phyloP scores from a whole-genome alignment of 345 rosid species.

The Boechera stricta region DNA sequence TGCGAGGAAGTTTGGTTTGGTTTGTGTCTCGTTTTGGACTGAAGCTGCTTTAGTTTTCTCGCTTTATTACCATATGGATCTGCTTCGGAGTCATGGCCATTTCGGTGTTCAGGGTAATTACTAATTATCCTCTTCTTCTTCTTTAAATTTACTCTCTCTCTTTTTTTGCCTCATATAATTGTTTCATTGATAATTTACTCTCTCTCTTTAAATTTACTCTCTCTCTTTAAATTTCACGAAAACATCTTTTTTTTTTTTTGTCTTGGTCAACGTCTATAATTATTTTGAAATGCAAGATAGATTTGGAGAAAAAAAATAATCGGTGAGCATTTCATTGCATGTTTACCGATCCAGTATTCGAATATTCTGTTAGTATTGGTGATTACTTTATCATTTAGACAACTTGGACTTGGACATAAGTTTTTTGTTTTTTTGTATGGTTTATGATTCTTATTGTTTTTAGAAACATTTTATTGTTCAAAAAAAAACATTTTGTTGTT shows the following conservation, averaged over 20 bases:
- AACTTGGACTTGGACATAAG: background rate
- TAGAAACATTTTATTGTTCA: background rate
- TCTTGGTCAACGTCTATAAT: conserved; percentile 34
- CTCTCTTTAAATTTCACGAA: background rate
- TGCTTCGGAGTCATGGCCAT: conserved; percentile 69
- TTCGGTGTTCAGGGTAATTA: conserved; percentile 63
- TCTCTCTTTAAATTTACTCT: background rate
- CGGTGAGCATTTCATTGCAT: conserved; percentile 20
- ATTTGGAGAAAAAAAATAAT: background rate
- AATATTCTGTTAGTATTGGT: conserved; percentile 37
- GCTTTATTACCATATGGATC: conserved; percentile 74
- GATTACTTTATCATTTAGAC: conserved; percentile 2
- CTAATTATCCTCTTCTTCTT: background rate
- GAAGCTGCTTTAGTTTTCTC: conserved; percentile 77
- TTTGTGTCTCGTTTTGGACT: conserved; percentile 81
- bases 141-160: background rate
- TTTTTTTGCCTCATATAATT: background rate
- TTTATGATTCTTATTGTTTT: conserved; percentile 2
- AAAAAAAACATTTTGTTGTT: background rate
- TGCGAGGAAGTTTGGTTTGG: conserved; percentile 63
- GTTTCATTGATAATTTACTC: background rate
- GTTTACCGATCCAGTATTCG: conserved; percentile 27
- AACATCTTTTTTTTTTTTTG: background rate
- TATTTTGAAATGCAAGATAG: conserved; percentile 12
- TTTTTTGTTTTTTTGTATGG: conserved; percentile 8